Base-by-base conservation (phyloP, 2,329 filamentous ascomycete species). In the Stagonosporopsis tanaceti region DNA sequence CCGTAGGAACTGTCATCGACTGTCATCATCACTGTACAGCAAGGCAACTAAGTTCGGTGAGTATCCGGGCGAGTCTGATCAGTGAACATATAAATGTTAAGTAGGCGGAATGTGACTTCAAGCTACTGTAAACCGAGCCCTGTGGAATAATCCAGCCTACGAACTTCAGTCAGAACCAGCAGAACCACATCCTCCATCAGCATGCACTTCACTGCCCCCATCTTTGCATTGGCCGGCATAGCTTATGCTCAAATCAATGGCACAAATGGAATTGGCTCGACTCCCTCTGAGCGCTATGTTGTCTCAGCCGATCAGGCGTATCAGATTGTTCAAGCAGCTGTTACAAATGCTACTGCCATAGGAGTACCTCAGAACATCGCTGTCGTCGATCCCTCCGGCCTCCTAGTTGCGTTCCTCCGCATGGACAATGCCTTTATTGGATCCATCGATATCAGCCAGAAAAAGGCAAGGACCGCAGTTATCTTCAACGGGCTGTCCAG, bases 401-500 rank as follows among this genome's bases (percentile, higher is more conserved):
- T 71, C 1, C 60, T 72, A 14, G 65, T 73, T 30, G 69, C 67
- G 7, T 72, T 72, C 53, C 45, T 64, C 8, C 63, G 63, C 30
- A 69, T 71, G 68, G 70, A 73, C 59, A 71, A 71, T 27, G 67
- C 71, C 2, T 67, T 57, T 42, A 50, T 62, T 4, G 70, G 68
- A 7, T 70, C 66, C 25, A 69, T 73, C 40, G 70, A 72, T 22
- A 61, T 73, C 14, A 66, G 63, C 5, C 61, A 61, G 28, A 72
- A 70, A 57, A 73, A 73, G 50, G 69, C 71, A 12, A 59, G 63
- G 15, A 72, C 70, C 2, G 64, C 65, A 3, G 67, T 71, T 7
- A 35, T 72, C 8, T 72, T 72, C 48, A 70, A 69, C 34, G 71
- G 71, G 3, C 8, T 69, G 41, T 50, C 27, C 9, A 64, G 55